Conservation (phyloP, 208 protist species). For the Acanthamoeba culbertsoni region DNA sequence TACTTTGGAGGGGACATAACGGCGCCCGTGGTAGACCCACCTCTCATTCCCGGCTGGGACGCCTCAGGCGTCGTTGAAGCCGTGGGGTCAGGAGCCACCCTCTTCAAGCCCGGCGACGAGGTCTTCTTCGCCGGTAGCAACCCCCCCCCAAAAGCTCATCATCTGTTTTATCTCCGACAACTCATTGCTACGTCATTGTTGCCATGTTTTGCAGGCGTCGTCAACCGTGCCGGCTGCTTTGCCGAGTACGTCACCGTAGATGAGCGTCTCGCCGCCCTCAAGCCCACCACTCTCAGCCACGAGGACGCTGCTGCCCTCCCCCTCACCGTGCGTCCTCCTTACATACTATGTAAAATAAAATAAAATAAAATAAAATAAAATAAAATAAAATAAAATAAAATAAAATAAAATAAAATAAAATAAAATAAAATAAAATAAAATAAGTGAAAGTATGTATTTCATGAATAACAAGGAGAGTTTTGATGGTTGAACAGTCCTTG, state of each 20-base stretch:
- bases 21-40: not conserved
- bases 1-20: not conserved
- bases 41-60: constrained; percentile 6
- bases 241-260: constrained; percentile 2
- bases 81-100: not conserved
- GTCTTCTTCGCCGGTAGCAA: constrained; percentile 53
- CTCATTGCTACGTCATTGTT: too few species aligned
- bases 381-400: too few species aligned
- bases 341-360: not conserved
- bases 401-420: too few species aligned
- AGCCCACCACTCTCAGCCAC: not conserved
- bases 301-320: constrained; percentile 22
- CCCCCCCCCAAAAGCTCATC: too few species aligned
- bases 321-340: not conserved
- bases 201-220: not conserved
- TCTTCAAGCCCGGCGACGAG: constrained; percentile 37
- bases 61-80: constrained; percentile 13
- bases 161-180: too few species aligned
- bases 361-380: too few species aligned
- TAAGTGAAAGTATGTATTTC: not conserved
- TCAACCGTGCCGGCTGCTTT: not conserved
- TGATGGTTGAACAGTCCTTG: not conserved
- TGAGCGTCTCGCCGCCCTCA: not conserved
- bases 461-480: not conserved
- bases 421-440: too few species aligned